phyloP scores from a whole-genome alignment of 2,329 filamentous ascomycete genomes.

The Stemphylium lycopersici region DNA sequence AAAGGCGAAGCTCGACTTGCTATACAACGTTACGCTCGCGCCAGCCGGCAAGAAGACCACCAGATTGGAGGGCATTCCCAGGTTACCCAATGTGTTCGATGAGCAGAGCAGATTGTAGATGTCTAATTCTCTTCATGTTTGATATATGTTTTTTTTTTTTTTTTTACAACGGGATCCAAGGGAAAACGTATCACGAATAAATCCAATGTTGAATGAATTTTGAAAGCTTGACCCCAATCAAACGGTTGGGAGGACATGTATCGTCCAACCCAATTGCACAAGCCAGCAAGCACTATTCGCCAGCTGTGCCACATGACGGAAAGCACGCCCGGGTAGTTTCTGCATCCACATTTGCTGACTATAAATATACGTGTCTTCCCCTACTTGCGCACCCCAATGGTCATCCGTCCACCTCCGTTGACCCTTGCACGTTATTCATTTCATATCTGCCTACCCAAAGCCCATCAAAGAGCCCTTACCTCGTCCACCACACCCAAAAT shows the following conservation, averaged over 20 bases:
- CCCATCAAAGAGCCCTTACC: constrained; percentile 4
- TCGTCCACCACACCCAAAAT: constrained; percentile 46
- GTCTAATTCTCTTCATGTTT: constrained; percentile 12
- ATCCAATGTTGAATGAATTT: neutral
- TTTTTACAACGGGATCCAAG: constrained; percentile 19
- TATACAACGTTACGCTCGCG: constrained; percentile 66
- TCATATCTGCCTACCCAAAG: neutral
- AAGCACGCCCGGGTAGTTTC: constrained; percentile 10
- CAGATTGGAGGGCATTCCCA: constrained; percentile 40
- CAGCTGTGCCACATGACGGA: constrained; percentile 5
- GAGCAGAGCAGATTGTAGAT: constrained; percentile 34
- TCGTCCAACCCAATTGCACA: neutral
- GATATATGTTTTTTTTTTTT: constrained; percentile 17
- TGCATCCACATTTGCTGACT: constrained; percentile 1
- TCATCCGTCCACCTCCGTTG: neutral
- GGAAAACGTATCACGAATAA: neutral
- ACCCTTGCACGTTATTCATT: neutral
- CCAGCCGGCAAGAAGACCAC: constrained; percentile 45
- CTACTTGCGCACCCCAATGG: neutral
- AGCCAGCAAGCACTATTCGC: neutral
- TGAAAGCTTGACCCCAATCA: neutral
- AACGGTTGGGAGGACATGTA: neutral
- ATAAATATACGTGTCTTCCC: constrained; percentile 4
- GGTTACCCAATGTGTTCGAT: constrained; percentile 38
- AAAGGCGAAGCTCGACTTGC: constrained; percentile 64